Base-by-base conservation (phyloP, 2,329 filamentous ascomycete genomes). In the Akanthomyces muscarius region DNA sequence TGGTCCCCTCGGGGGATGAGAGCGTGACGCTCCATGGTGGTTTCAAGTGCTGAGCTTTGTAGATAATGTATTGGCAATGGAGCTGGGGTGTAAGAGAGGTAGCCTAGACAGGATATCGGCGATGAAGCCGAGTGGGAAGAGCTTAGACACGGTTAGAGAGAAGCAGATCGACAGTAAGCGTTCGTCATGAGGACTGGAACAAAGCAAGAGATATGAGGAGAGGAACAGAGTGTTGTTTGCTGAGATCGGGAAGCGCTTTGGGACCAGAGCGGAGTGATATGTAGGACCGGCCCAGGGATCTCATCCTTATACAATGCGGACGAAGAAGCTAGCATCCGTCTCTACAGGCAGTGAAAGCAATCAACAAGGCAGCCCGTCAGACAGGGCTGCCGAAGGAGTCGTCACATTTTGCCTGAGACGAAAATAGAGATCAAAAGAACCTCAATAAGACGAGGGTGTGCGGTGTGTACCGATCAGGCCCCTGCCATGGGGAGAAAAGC, bases 371-470 rank as follows among this genome's bases (percentile, higher is more conserved):
- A 25, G 8, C 4, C 44, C 53, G 16, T 44, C 30, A 58, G 25
- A 14, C 33, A 30, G 36, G 23, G 11, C 14, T 5, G 5, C 33
- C 41, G 21, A 4, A 5, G 33, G 6, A 53, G 38, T 30, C 52
- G 47, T 57, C 55, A 33, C 45, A 48, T 61, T n/a, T 30, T 30
- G 10, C 2, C 36, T 23, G 42, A 45, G 47, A 56, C 60, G 16
- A 62, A 41, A 62, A 50, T 62, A 63, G 25, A 21, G n/a, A 54
- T 50, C 42, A 51, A 63, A 56, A 57, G 42, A 36, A 53, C 18
- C 28, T 57, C 25, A 61, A 61, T 54, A 55, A 54, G 50, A 47
- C 14, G 54, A 53, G 38, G 38, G n/a, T 5, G 41, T 28, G 58
- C 42, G 58, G 58, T 36, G 50, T 54, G 58, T 42, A 42, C 54